Base-by-base conservation (phyloP, 2,329 filamentous ascomycete genomes). In the Cladophialophora psammophila region DNA sequence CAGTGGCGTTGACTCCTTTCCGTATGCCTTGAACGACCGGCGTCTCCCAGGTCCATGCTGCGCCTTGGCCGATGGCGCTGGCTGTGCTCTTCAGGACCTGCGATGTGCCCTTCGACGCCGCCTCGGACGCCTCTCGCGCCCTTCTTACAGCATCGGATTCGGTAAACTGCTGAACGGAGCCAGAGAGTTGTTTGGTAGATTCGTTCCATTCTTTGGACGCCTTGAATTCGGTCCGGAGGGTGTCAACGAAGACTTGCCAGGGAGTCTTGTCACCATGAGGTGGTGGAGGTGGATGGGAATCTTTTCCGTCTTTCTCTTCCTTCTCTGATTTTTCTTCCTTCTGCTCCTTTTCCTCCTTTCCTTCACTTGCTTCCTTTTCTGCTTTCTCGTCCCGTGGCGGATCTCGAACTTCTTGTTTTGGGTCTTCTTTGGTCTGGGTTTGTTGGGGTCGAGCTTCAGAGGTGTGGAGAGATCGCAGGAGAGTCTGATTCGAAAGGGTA, bases 131-230 rank as follows among this genome's bases (percentile, higher is more conserved):
- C 72, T 93, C 89, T 72, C 91, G 88, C 35, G 94, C 95, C 74
- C 89, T 88, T 76, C 93, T 90, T 15, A 99, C 92, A 18, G 90
- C 91, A 76, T 97, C 94, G 76, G 93, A 97, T 81, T 98, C 94
- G 36, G 90, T 90, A 76, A 99, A 95, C 75, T 97, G 90, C 76
- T 97, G 91, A 18, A 94, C 93, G 5, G 91, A 92, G 57, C 92
- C 92, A 18, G 92, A 91, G 50, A 99, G 87, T 72, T 95, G 92
- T 83, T 99, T 98, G 50, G 94, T 99, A 52, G 93, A 96, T 77
- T 99, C 95, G 76, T 99, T 97, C 95, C 95, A 99, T 79, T 99
- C 95, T 78, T 98, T 97, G 15, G 94, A 98, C 60, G 93, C 91
- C 80, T 97, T 93, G 82, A 99, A 96, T 80, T 99, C 95, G 65